Conservation (phyloP, 108 stramenopile genomes). For the Cyclotella cryptica region DNA sequence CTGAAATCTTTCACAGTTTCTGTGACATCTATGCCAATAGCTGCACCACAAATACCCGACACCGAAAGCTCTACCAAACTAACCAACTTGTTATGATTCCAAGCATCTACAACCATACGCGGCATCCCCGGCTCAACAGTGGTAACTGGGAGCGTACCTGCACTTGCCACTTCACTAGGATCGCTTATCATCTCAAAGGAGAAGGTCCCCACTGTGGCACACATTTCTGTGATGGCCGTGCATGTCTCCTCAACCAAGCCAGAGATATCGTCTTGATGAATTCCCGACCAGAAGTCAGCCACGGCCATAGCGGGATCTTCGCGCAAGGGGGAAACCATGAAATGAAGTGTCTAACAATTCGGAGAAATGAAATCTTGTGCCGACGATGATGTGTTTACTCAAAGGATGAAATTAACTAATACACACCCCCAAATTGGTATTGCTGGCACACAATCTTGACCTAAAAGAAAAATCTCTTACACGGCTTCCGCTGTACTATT, state of each 20-base stretch:
- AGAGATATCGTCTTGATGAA: background rate
- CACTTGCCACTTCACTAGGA: background rate
- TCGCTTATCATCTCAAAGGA: slow-evolving; percentile 2
- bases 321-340: no score
- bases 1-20: background rate
- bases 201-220: background rate
- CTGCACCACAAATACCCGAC: background rate
- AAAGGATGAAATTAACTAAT: no score
- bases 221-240: background rate
- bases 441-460: no score
- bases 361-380: no score
- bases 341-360: no score
- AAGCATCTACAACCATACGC: background rate
- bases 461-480: no score
- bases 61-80: background rate
- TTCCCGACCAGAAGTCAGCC: background rate
- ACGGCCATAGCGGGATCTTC: background rate
- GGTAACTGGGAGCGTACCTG: background rate
- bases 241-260: background rate
- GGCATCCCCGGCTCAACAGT: slow-evolving; percentile 17
- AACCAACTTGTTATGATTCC: slow-evolving; percentile 11
- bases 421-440: no score
- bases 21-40: background rate
- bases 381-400: no score
- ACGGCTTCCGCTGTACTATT: no score